phyloP scores from a whole-genome alignment of 768 basidiomycete species.

The Lentinula sp. region DNA sequence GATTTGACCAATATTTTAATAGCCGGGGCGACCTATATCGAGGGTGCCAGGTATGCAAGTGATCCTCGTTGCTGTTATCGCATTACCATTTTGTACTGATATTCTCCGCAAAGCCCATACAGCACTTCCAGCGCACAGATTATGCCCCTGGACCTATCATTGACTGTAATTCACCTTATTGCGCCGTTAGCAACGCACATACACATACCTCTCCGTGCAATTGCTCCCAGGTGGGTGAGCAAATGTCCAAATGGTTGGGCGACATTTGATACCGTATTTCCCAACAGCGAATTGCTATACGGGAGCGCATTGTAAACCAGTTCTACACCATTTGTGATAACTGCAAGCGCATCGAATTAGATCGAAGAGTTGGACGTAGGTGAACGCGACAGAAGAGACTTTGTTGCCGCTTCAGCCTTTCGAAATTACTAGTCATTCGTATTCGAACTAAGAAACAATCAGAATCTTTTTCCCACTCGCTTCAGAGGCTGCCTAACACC shows the following conservation, averaged over 20 bases:
- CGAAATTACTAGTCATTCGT: background rate
- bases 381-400: background rate
- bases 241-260: background rate
- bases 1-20: background rate
- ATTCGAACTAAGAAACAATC: slow-evolving; percentile 13
- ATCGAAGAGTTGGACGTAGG: slow-evolving; percentile 5
- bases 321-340: slow-evolving; percentile 8
- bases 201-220: slow-evolving; percentile 1
- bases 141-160: slow-evolving; percentile 6
- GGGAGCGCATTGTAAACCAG: slow-evolving; percentile 2
- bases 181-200: background rate
- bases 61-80: background rate
- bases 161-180: slow-evolving; percentile 1
- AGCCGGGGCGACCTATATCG: slow-evolving; percentile 6
- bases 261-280: background rate
- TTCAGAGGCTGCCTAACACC: slow-evolving; percentile 71
- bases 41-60: slow-evolving; percentile 1
- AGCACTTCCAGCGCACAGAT: slow-evolving; percentile 5
- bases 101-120: background rate
- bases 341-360: slow-evolving; percentile 4
- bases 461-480: slow-evolving; percentile 72
- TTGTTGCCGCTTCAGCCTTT: background rate
- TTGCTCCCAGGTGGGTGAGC: background rate
- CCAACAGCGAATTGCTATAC: background rate
- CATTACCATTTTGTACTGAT: background rate